Percentiles rank a stretch among this genome's conserved stretches.
Conservation (phyloP, 2,329 filamentous ascomycete genomes). For the Pseudogymnoascus sp. region DNA sequence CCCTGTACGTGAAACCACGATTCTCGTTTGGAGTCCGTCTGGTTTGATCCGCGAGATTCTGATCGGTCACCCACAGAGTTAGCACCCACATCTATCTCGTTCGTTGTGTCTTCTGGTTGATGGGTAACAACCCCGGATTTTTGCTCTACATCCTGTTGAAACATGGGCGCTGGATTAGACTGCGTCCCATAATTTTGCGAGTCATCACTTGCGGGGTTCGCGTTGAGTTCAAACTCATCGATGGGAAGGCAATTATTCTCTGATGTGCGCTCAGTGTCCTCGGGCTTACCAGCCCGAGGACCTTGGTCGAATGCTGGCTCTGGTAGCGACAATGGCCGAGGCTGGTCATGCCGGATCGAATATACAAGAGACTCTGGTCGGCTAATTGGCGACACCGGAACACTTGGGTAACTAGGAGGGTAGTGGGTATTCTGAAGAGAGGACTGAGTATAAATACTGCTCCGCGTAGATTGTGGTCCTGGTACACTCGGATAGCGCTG, state of each 20-base stretch:
- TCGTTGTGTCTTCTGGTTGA: neutral
- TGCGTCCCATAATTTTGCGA: neutral
- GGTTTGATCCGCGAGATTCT: neutral
- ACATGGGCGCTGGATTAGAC: neutral
- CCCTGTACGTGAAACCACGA: neutral
- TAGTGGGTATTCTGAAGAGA: conserved; percentile 1
- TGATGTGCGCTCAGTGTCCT: neutral
- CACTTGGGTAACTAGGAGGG: neutral
- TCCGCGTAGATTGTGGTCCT: neutral
- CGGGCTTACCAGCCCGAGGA: neutral
- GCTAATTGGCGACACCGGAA: neutral
- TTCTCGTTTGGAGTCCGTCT: neutral
- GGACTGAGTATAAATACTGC: neutral
- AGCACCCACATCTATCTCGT: neutral
- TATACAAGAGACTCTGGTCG: neutral
- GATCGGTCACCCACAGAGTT: neutral
- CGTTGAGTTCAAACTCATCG: neutral
- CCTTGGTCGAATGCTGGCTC: neutral
- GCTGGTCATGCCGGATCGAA: neutral
- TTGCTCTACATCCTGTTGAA: neutral
- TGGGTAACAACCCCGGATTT: neutral
- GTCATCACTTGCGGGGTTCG: neutral
- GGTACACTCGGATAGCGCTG: neutral
- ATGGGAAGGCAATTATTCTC: neutral
- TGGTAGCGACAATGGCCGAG: neutral